Base-by-base conservation (phyloP, 164 flowering plant species). In the Magnolia sinica region DNA sequence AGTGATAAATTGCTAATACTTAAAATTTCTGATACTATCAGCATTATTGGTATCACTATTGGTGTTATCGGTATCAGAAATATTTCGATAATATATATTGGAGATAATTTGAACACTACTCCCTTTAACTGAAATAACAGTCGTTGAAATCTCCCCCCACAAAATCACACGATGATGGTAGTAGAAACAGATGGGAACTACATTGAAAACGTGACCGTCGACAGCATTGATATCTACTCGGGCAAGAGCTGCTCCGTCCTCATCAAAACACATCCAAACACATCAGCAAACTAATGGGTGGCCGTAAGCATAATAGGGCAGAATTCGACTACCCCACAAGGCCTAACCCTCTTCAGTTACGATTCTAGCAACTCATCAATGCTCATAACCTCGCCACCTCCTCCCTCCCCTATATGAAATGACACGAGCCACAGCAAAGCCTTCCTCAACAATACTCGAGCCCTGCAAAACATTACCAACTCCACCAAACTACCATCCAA, bases 101-200 rank as follows among this genome's bases (percentile, higher is more conserved):
- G 27, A 24, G 27, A 24, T 24, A 24, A 24, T 24, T 24, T 24
- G 27, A 24, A 24, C 27, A 24, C 27, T 24, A 24, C 27, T 24
- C 27, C 27, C 27, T 24, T 24, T 24, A 24, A 13, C 37, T 0
- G 68, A 22, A 11, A 2, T 10, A 65, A 23, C 1, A 22, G 22
- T 16, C 68, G 24, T 24, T 65, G 22, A 20, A 10, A 63, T 63
- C 29, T 24, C 14, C 18, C 27, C 27, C 29, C 76, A 24, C 88
- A 95, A 98, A 74, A 81, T 72, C 98, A 96, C 86, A 89, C 90
- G 79, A 85, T 96, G 94, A 65, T 81, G 58, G 85, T 96, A 66
- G 97, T 94, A 20, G 98, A 96, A 84, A 98, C 99, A 0, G 99
- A 96, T 68, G 99, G 99, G 50, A 91, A 92, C 83, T 91, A 94